phyloP scores from a whole-genome alignment of 164 flowering plant species.

The Malania oleifera region DNA sequence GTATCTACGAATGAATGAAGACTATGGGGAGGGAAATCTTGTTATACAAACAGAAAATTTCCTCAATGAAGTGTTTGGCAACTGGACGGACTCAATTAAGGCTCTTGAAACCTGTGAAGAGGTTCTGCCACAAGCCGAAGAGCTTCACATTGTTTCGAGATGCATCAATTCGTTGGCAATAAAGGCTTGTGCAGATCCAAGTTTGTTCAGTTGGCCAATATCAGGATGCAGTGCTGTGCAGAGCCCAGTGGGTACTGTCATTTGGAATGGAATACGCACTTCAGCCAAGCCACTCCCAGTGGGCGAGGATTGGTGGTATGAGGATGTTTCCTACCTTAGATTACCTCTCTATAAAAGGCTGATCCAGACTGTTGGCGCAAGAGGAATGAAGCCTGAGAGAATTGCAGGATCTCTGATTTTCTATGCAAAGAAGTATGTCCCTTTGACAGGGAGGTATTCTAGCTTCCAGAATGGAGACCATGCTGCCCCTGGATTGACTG shows the following conservation, averaged over 20 bases:
- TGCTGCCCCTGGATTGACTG: constrained; percentile 18
- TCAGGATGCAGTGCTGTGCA: constrained; percentile 16
- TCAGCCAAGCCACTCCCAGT: constrained; percentile 22
- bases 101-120: constrained; percentile 70
- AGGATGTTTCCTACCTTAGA: constrained; percentile 56
- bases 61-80: constrained; percentile 47
- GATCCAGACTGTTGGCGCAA: constrained; percentile 39
- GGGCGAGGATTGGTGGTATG: constrained; percentile 69
- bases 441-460: constrained; percentile 44
- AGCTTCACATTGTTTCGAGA: constrained; percentile 58
- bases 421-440: constrained; percentile 53
- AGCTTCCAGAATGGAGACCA: constrained; percentile 24
- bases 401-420: constrained; percentile 52
- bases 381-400: constrained; percentile 52
- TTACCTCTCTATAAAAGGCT: constrained; percentile 48
- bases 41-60: constrained; percentile 50
- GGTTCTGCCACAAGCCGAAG: constrained; percentile 59
- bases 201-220: constrained; percentile 47
- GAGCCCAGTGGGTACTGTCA: constrained; percentile 23
- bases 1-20: constrained; percentile 65
- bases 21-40: constrained; percentile 63
- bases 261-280: constrained; percentile 65
- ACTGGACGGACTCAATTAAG: constrained; percentile 58
- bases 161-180: constrained; percentile 68
- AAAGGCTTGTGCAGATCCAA: constrained; percentile 66